These are phyloP conservation scores for Gastrodia elata DNA, from an alignment of 106 monocot species.

Conservation along the genomic window DNA sequence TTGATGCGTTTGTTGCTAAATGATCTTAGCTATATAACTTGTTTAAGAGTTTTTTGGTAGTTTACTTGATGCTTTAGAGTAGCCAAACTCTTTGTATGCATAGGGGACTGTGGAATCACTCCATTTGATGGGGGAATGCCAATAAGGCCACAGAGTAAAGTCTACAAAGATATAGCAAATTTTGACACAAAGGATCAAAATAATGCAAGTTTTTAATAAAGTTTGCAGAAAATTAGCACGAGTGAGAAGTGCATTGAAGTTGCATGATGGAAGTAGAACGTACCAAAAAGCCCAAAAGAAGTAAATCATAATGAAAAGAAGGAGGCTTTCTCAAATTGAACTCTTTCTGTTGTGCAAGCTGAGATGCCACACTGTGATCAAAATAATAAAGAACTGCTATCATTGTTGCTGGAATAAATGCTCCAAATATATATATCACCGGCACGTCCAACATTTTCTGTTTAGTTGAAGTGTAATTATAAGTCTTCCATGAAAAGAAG, in stretches of 20 bases:
- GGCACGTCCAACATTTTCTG: slow-evolving; percentile 78
- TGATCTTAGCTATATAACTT: neutral
- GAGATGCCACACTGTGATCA: slow-evolving; percentile 86
- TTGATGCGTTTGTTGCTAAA: neutral
- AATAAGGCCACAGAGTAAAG: slow-evolving; percentile 68
- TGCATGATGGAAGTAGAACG: neutral
- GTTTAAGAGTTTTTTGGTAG: neutral
- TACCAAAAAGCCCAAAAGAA: slow-evolving; percentile 25
- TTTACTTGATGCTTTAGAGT: slow-evolving; percentile 82
- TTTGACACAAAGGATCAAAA: neutral
- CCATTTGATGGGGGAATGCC: slow-evolving; percentile 83
- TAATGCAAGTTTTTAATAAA: neutral
- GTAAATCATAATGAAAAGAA: slow-evolving; percentile 85
- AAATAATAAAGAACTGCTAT: slow-evolving; percentile 82
- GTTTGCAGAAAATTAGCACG: neutral
- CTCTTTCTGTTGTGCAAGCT: slow-evolving; percentile 78
- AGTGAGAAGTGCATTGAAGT: neutral
- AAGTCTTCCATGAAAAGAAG: neutral
- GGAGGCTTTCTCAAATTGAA: slow-evolving; percentile 82
- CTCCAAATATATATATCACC: slow-evolving; percentile 70
- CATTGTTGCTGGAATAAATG: slow-evolving; percentile 88
- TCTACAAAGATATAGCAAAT: slow-evolving; percentile 25
- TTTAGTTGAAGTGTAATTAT: slow-evolving; percentile 4
- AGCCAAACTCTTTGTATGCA: slow-evolving; percentile 82
- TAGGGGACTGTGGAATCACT: slow-evolving; percentile 84